These are phyloP conservation scores for Tetraselmis chui DNA, from an alignment of 139 green algal genomes.

Conservation along the genomic window DNA sequence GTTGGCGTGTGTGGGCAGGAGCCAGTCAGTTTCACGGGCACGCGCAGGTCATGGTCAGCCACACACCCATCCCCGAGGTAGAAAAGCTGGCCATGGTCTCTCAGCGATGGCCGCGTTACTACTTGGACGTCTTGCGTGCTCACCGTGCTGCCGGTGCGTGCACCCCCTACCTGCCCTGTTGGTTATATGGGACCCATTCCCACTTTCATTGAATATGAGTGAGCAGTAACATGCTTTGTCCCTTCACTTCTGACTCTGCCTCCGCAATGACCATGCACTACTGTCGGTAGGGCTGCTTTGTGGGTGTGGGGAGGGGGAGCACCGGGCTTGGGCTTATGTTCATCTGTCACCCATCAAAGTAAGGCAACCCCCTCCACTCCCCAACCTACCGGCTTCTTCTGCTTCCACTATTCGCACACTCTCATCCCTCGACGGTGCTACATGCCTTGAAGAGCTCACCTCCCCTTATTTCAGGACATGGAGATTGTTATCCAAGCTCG, in stretches of 20 bases:
- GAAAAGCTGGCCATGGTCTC: not conserved
- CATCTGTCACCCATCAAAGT: constrained; percentile 46
- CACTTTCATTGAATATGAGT: no score
- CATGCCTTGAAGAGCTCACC: not conserved
- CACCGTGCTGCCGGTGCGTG: constrained; percentile 10
- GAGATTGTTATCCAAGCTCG: constrained; percentile 47
- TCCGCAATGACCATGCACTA: constrained; percentile 10
- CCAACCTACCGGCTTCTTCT: not conserved
- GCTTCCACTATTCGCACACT: not conserved
- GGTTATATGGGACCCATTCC: not conserved
- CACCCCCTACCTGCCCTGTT: not conserved
- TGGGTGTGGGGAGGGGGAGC: not conserved
- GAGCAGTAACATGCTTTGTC: no score
- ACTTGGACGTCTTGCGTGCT: constrained; percentile 23
- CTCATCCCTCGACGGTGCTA: not conserved
- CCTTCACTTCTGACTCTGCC: not conserved
- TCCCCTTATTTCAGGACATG: constrained; percentile 32
- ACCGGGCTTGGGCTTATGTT: constrained; percentile 18
- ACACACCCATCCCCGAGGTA: constrained; percentile 18
- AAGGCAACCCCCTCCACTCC: not conserved
- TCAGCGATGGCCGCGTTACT: constrained; percentile 24
- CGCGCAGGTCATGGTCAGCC: constrained; percentile 45
- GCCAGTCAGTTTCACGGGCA: constrained; percentile 58
- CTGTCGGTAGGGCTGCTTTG: not conserved
- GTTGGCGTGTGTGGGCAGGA: constrained; percentile 28